These are phyloP conservation scores for Alternaria gansuensis DNA, from an alignment of 2,329 filamentous ascomycete species.

Conservation along the genomic window DNA sequence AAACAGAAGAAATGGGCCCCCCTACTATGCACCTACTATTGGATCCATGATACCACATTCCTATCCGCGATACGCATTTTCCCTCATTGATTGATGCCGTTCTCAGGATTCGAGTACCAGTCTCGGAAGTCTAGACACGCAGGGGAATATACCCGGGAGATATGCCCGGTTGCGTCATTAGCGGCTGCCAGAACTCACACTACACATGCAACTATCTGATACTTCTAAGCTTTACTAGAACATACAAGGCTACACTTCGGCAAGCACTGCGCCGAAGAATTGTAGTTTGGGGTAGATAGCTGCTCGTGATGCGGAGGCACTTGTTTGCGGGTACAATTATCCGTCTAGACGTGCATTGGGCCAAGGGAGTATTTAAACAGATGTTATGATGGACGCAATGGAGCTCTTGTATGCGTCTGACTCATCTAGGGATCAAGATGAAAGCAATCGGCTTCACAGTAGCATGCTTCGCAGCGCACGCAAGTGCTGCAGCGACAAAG, in stretches of 20 bases:
- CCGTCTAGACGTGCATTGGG: not conserved
- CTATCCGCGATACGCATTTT: not conserved
- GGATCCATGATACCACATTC: not conserved
- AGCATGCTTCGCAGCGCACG: not conserved
- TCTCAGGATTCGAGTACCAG: not conserved
- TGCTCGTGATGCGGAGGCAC: slow-evolving; percentile 8
- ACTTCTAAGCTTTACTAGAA: slow-evolving; percentile 9
- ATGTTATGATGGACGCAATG: not conserved
- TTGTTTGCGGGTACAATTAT: slow-evolving; percentile 3
- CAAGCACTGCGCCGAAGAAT: slow-evolving; percentile 3
- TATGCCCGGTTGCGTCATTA: slow-evolving; percentile 1
- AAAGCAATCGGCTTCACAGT: not conserved
- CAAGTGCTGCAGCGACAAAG: not conserved
- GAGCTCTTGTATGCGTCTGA: not conserved
- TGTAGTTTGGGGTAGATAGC: slow-evolving; percentile 6
- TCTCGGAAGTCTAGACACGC: not conserved
- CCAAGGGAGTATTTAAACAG: not conserved
- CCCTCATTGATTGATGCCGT: not conserved
- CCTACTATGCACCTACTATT: not conserved
- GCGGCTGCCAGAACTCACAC: not conserved
- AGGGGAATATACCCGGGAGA: not conserved
- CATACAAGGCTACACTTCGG: slow-evolving; percentile 6
- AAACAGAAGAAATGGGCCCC: not conserved
- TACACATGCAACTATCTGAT: slow-evolving; percentile 3
- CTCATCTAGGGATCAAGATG: not conserved